Evolutionary conservation across 2,329 filamentous ascomycete species (phyloP).

Genomic region (Davidsoniella australis): DNA sequence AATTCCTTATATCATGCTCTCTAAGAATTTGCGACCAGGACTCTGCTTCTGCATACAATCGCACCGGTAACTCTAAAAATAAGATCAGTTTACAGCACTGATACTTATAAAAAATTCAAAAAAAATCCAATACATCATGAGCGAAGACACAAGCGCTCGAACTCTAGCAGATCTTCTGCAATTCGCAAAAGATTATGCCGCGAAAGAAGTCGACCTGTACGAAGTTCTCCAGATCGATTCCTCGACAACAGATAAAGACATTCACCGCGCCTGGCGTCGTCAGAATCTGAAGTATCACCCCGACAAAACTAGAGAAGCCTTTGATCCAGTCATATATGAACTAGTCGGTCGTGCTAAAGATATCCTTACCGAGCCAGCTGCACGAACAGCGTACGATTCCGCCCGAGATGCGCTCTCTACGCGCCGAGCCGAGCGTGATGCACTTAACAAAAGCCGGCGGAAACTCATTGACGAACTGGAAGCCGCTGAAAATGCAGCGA

Average conservation of each 20-base stretch:
- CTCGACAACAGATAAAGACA: conserved; percentile 49
- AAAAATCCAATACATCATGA: background rate
- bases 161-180: conserved; percentile 30
- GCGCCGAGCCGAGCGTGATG: conserved; percentile 51
- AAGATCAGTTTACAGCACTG: no score
- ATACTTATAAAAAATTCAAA: no score
- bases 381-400: conserved; percentile 63
- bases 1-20: no score
- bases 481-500: conserved; percentile 51
- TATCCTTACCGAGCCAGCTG: conserved; percentile 53
- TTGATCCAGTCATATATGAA: conserved; percentile 71
- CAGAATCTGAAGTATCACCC: conserved; percentile 83
- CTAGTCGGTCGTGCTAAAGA: conserved; percentile 73
- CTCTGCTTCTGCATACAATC: no score
- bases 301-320: conserved; percentile 64
- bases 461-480: conserved; percentile 79
- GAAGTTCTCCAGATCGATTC: conserved; percentile 42
- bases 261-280: conserved; percentile 70
- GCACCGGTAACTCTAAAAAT: no score
- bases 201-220: conserved; percentile 57
- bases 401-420: conserved; percentile 54
- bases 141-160: conserved; percentile 6
- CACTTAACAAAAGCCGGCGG: conserved; percentile 55
- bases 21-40: no score
- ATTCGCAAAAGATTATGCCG: conserved; percentile 41